Evolutionary conservation across 805 yeast species (phyloP), one percentile per base, ranked within the genome.

Genomic region (Blastobotrys terrestris): DNA sequence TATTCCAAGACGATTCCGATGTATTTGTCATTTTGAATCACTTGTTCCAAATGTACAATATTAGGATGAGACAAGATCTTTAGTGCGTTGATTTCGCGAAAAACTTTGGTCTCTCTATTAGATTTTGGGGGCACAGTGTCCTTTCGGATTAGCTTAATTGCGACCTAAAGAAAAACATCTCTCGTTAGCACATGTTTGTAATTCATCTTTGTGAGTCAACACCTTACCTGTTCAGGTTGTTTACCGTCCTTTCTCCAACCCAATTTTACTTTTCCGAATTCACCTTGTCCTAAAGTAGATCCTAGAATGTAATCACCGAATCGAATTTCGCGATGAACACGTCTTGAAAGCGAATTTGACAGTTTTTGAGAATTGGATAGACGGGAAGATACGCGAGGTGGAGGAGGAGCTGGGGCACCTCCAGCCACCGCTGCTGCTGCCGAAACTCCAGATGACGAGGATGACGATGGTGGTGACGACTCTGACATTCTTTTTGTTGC

Each of bases 1-100:
- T 92, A 94, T 64, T 94, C 98, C 53, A 94, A 76, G 1, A 94
- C 98, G 21, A 94, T 94, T 19, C 99, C 99, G 55, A 94, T 91
- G 69, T 94, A 92, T 65, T 88, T 87, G 48, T 95, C 97, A 65
- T 88, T 86, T 67, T 91, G 95, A 67, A 94, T 76, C 19, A 94
- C 97, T 64, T 92, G 97, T 58, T 90, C 97, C 51, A 94, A 73
- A 56, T 84, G 79, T 48, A 94, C 95, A 60, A 94, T 91, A 68
- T 94, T 92, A 19, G 99, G 99, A 69, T 94, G 99, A 49, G 86
- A 83, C 54, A 90, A 74, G 45, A 69, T 62, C 59, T 85, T 81
- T 57, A 94, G 72, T 2, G 97, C 95, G 64, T 90, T 90, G 60
- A 94, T 91, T 68, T 94, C 99, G 52, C 98, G 77, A 65, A 87